Evolutionary conservation across 345 rosid species (phyloP), one percentile per base, ranked within the genome.

Genomic region (Raphanus raphanistrum): DNA sequence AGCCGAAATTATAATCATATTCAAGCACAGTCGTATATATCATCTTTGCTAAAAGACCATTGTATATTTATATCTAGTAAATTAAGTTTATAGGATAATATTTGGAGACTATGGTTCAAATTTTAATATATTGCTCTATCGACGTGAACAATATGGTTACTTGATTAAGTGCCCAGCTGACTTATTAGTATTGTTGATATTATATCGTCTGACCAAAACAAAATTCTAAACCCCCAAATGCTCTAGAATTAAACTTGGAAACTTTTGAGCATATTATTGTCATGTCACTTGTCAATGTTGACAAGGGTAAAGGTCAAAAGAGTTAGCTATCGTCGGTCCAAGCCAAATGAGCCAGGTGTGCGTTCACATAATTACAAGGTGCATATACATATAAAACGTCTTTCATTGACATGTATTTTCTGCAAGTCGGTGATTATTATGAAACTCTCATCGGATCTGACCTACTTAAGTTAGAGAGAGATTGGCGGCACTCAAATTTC

Each of bases 281-380:
- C 66, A 70, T 55, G 76, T 77, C 80, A 70, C 71, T 35, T 71
- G 36, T 77, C 80, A 77, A 10, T 54, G 60, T 8, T 70, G 35
- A 21, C 63, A 64, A n/a, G 66, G 35, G 60, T 8, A 78, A 66
- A 57, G 68, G 81, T 59, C 73, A 78, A 59, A 78, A 72, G 72
- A 58, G 80, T 78, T 78, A 78, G 76, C 76, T 66, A 66, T 71
- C 76, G 76, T 72, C 81, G 81, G 81, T 72, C 81, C 68, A 78
- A 59, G 63, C 76, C 68, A 72, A 71, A 59, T 4, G 72, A 71
- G 80, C 36, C 80, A 54, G 45, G 80, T 77, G 75, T 71, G 16
- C 5, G 9, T 55, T 21, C 57, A 26, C 21, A 54, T 64, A 63
- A 55, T 36, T 70, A 52, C 43, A 68, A 76, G 21, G 31, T 50